Base-by-base conservation (phyloP, 768 basidiomycete species). In the Dendrothele bispora region DNA sequence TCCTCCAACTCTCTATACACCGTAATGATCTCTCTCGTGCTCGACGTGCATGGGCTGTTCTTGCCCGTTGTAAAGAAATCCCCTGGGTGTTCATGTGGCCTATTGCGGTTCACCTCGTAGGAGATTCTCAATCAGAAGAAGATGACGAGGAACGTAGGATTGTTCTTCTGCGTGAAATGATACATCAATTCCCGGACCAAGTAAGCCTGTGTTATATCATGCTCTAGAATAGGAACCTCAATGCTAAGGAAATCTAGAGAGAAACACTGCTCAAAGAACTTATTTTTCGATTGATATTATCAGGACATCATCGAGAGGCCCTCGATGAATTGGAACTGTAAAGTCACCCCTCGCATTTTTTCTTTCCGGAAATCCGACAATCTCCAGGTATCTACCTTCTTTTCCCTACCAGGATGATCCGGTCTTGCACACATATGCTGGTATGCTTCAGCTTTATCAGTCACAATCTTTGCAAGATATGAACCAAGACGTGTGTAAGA, bases 311-410 rank as follows among this genome's bases (percentile, higher is more conserved):
- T 56, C 73, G 75, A 47, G 81, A 85, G 44, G 94, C 93, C 1
- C 68, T 93, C 46, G 87, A 91, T 51, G 90, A 97, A 61, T 69
- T 95, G 11, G 90, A 94, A 60, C 74, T 94, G 91, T 93, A n/a
- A 66, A 54, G 80, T 65, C 15, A 36, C 40, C 22, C n/a, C 20
- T 27, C 34, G 30, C 34, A 14, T 24, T 32, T 35, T 17, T 30
- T 34, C 36, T 46, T 39, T n/a, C 49, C 4, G 32, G 17, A 37
- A 38, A 17, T 53, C n/a, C 52, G 20, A 41, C 38, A n/a, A n/a
- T 38, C 41, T 50, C 7, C 53, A 92, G 92, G 21, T 95, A 90
- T 62, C 75, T 95, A 5, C 89, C 91, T 1, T 87, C 90, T 2
- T 86, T 88, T 61, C 94, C 94, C 2, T 95, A 84, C 69, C 85